Conservation (phyloP, 352 stramenopile genomes). For the Paralagenidium karlingii region DNA sequence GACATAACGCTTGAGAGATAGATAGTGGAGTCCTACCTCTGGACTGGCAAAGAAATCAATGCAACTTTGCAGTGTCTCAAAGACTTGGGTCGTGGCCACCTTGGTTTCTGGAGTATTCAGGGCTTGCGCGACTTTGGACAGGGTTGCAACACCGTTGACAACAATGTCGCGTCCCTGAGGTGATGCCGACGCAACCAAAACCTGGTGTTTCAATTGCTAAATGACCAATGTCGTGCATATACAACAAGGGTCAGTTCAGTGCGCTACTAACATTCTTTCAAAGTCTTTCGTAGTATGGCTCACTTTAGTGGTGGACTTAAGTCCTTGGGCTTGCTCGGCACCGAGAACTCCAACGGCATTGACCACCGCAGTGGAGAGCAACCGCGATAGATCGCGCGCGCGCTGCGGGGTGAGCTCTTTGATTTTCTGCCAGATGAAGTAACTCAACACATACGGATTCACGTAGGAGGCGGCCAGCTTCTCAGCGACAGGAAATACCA, state of each 20-base stretch:
- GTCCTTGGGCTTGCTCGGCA: conserved; percentile 26
- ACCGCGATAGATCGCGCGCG: conserved; percentile 47
- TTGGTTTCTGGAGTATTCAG: conserved; percentile 63
- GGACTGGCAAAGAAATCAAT: conserved; percentile 65
- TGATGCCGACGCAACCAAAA: conserved; percentile 32
- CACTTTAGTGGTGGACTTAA: conserved; percentile 20
- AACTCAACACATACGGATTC: conserved; percentile 65
- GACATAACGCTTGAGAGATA: background rate
- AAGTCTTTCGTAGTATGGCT: background rate
- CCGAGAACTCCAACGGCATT: conserved; percentile 42
- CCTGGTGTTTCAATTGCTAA: conserved; percentile 30
- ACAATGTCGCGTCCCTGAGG: conserved; percentile 40
- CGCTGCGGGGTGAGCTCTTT: conserved; percentile 67
- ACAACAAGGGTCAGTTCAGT: too few species aligned
- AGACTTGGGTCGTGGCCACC: conserved; percentile 38
- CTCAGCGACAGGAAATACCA: conserved; percentile 41
- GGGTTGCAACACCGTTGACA: conserved; percentile 45
- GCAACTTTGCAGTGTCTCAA: conserved; percentile 47
- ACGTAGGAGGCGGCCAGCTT: conserved; percentile 48
- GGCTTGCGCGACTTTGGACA: conserved; percentile 48
- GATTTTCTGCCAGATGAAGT: conserved; percentile 52
- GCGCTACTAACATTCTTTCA: too few species aligned
- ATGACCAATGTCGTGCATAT: too few species aligned
- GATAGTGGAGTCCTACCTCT: conserved; percentile 3
- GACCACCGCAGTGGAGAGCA: conserved; percentile 35